These are phyloP conservation scores for Thymus mandschuricus DNA, from an alignment of 257 asterid genomes.

Conservation along the genomic window DNA sequence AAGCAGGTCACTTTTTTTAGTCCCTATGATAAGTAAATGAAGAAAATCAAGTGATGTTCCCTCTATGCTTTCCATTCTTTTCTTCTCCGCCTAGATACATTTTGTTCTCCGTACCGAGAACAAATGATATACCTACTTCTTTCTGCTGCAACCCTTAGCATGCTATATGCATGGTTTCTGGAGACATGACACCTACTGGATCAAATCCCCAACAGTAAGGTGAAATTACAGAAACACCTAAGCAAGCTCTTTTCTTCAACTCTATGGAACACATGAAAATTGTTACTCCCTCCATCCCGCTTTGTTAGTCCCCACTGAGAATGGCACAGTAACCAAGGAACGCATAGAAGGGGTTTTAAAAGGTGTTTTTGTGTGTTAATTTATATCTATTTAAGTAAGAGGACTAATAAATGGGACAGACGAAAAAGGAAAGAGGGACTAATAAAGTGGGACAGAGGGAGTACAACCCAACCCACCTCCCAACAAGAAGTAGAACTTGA, in stretches of 20 bases:
- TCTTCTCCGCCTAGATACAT: neutral
- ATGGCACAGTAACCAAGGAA: no score
- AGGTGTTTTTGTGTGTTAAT: no score
- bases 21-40: conserved; percentile 1
- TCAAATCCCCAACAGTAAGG: neutral
- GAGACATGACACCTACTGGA: neutral
- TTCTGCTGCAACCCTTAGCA: neutral
- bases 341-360: no score
- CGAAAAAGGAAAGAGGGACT: no score
- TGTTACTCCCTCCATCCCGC: neutral
- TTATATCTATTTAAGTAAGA: no score
- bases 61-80: neutral
- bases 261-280: conserved; percentile 3
- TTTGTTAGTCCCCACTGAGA: no score
- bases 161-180: neutral
- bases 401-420: no score
- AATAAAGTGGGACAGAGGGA: no score
- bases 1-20: no score
- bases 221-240: neutral
- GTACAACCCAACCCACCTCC: conserved; percentile 10
- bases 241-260: conserved; percentile 10
- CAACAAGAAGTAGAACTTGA: neutral
- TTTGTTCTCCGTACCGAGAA: neutral
- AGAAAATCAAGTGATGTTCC: conserved; percentile 15
- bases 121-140: neutral